phyloP scores from a whole-genome alignment of 139 green algal genomes.

The Chlorella sp. region DNA sequence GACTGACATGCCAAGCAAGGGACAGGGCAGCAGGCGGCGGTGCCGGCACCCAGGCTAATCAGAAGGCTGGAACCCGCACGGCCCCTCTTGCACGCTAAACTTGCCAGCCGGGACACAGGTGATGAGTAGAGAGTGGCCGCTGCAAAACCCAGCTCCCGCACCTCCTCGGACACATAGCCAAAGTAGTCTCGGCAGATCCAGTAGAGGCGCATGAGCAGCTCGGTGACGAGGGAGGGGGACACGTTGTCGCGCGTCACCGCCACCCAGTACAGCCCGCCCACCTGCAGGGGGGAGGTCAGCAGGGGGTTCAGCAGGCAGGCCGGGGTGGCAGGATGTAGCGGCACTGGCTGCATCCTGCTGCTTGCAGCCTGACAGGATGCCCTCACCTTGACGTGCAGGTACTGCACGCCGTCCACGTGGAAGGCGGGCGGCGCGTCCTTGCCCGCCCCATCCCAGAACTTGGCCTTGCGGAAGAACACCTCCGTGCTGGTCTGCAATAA shows the following conservation, averaged over 20 bases:
- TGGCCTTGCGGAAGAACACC: constrained; percentile 91
- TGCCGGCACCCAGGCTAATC: too few relatives aligned
- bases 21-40: too few relatives aligned
- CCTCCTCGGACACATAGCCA: constrained; percentile 91
- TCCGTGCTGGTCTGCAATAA: constrained; percentile 73
- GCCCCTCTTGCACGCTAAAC: too few relatives aligned
- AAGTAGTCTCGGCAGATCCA: constrained; percentile 93
- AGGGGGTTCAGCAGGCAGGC: background rate
- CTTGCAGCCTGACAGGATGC: too few relatives aligned
- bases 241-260: constrained; percentile 92
- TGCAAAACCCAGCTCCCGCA: too few relatives aligned
- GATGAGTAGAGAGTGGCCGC: too few relatives aligned
- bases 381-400: constrained; percentile 88
- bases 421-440: constrained; percentile 93
- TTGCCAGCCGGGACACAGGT: too few relatives aligned
- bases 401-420: constrained; percentile 93
- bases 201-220: constrained; percentile 91
- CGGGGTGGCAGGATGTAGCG: too few relatives aligned
- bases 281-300: constrained; percentile 40
- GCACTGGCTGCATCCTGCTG: too few relatives aligned
- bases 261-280: constrained; percentile 88
- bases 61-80: too few relatives aligned
- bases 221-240: constrained; percentile 89
- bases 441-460: constrained; percentile 82
- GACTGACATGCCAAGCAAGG: too few relatives aligned